Base-by-base conservation (phyloP, 169 alveolate genomes). In the Cryptosporidium xiaoi region DNA sequence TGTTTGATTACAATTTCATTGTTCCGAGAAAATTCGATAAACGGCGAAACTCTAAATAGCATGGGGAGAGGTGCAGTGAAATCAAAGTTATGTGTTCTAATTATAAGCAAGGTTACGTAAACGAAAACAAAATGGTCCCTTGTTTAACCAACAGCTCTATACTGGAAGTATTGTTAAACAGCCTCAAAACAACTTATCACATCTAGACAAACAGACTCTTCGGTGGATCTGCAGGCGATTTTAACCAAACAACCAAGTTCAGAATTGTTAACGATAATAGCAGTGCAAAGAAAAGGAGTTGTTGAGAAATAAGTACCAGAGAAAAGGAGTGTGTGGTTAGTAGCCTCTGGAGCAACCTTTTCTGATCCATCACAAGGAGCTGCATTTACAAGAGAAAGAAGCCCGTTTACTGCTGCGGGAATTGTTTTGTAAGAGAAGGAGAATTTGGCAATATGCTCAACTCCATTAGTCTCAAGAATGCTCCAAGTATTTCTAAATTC, bases 171-270 rank as follows among this genome's bases (percentile, higher is more conserved):
- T 1, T 13, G 31, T 5, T 55, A 77, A 15, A 36, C 51, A 56
- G 90, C 91, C 48, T 91, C 93, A 1, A 91, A 83, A 2, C 90
- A 77, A 31, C 85, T 84, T 13, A 91, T 66, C 8, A 91, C 65
- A 51, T 62, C 55, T 16, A 71, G 90, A 24, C 92, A 91, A 8
- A 91, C 82, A 2, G 60, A 51, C 33, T 68, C 91, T 34, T 64
- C 51, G 31, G 48, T 44, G n/a, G 93, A 84, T 67, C 93, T 82
- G 46, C 92, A 84, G 24, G 90, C 67, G 33, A 91, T 91, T 82
- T 91, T 91, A 51, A 91, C 84, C 27, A 91, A 68, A 65, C 93
- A 91, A 2, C 93, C 93, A 51, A 83, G 90, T 60, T 91, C 92
- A 20, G 55, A 90, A 58, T 90, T 89, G 36, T 89, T 66, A 2